These are phyloP conservation scores for Didymella glomerata DNA, from an alignment of 2,329 filamentous ascomycete genomes.

Conservation along the genomic window DNA sequence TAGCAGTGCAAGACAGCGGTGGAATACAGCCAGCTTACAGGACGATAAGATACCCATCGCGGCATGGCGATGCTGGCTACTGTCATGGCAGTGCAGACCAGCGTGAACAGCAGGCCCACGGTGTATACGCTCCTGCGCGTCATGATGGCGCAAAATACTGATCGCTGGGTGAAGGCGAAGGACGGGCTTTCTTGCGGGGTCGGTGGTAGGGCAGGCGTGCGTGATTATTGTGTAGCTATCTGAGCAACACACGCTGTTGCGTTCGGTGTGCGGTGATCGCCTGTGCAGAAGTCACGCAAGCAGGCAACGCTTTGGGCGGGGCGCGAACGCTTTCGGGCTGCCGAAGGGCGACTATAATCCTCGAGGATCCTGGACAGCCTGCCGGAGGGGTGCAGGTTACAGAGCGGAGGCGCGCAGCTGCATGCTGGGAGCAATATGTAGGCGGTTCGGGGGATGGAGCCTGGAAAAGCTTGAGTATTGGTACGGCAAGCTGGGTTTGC, in stretches of 20 bases:
- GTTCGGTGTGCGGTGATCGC: constrained; percentile 11
- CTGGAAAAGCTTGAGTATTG: constrained; percentile 26
- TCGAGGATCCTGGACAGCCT: constrained; percentile 14
- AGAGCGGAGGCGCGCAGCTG: constrained; percentile 18
- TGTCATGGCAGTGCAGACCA: constrained; percentile 71
- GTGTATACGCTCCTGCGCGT: constrained; percentile 60
- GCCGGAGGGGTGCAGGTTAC: constrained; percentile 19
- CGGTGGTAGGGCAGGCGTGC: constrained; percentile 12
- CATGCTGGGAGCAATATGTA: constrained; percentile 23
- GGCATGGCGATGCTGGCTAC: constrained; percentile 73
- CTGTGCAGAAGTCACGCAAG: constrained; percentile 22
- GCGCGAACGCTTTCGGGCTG: constrained; percentile 14
- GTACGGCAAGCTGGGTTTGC: constrained; percentile 22
- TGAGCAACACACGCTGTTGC: constrained; percentile 4
- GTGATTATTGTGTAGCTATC: constrained; percentile 8
- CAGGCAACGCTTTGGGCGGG: constrained; percentile 13
- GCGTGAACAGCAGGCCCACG: constrained; percentile 57
- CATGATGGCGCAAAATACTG: constrained; percentile 46
- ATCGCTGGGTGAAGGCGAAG: neutral
- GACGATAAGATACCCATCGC: constrained; percentile 73
- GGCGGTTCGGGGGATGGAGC: constrained; percentile 19
- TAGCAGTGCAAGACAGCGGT: neutral
- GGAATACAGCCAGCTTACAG: constrained; percentile 33
- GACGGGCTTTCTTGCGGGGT: neutral
- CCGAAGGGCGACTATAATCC: constrained; percentile 5